phyloP scores from a whole-genome alignment of 768 basidiomycete genomes.

The Xerocomus brunneocitrinus region DNA sequence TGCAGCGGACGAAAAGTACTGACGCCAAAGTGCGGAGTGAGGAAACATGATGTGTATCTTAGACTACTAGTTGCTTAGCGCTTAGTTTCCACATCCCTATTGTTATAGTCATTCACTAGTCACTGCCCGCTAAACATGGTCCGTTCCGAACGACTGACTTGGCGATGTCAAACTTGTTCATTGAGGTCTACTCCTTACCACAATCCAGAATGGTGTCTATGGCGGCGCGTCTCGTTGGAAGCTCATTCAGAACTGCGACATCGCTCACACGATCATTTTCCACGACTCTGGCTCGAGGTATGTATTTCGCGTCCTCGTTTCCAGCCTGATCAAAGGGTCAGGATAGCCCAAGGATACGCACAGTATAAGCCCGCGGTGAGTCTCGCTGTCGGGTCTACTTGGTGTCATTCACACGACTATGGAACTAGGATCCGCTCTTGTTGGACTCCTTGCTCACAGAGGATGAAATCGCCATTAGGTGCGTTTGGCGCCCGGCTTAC shows the following conservation, averaged over 20 bases:
- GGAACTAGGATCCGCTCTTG: conserved; percentile 71
- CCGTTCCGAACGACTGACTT: conserved; percentile 12
- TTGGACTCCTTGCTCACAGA: conserved; percentile 78
- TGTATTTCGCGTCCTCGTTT: conserved; percentile 3
- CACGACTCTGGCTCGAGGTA: conserved; percentile 18
- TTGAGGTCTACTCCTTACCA: background rate
- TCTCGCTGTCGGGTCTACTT: background rate
- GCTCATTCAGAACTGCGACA: conserved; percentile 7
- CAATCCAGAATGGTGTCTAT: conserved; percentile 1
- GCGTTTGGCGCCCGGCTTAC: conserved; percentile 13
- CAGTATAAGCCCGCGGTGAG: conserved; percentile 23
- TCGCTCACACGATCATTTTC: conserved; percentile 18
- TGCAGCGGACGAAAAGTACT: conserved; percentile 6
- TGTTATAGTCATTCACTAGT: no score
- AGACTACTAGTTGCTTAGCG: no score
- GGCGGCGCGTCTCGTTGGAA: conserved; percentile 3
- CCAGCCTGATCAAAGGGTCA: background rate
- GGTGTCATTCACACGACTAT: conserved; percentile 2
- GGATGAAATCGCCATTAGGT: conserved; percentile 90
- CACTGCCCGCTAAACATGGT: background rate
- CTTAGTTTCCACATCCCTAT: no score
- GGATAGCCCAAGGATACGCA: conserved; percentile 16
- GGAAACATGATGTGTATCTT: background rate
- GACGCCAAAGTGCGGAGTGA: background rate
- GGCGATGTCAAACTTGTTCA: background rate